Evolutionary conservation across 176 grass and related monocot species (phyloP).

Genomic region (Cenchrus fungigraminus): DNA sequence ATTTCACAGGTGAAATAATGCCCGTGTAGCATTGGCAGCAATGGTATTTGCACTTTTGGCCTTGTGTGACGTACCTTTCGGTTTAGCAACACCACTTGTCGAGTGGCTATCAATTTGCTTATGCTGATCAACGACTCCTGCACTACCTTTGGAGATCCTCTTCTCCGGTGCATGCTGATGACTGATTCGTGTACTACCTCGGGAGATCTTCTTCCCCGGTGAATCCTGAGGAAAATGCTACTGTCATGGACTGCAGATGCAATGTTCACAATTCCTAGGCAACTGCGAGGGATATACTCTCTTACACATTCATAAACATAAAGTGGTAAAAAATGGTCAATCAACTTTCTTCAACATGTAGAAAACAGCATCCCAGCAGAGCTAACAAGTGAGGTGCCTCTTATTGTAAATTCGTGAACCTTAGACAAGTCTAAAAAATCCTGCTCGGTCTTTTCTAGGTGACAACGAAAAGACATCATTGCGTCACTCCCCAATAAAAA

Average conservation of each 20-base stretch:
- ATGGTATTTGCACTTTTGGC: not conserved
- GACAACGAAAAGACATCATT: not conserved
- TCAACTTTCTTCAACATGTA: not conserved
- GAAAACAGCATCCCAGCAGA: not conserved
- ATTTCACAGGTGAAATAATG: too few relatives aligned
- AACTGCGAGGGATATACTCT: not conserved
- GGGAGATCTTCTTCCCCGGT: slow-evolving; percentile 21
- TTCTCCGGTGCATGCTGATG: slow-evolving; percentile 39
- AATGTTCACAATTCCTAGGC: not conserved
- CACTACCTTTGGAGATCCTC: slow-evolving; percentile 35
- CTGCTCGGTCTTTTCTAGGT: not conserved
- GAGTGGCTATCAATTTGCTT: slow-evolving; percentile 3
- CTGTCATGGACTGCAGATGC: not conserved
- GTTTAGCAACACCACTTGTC: not conserved
- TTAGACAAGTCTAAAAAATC: not conserved
- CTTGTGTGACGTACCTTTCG: slow-evolving; percentile 34
- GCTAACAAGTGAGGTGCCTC: not conserved
- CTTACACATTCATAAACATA: not conserved
- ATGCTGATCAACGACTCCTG: slow-evolving; percentile 19
- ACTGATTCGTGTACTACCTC: not conserved
- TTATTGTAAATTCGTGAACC: not conserved
- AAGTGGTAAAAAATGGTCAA: not conserved
- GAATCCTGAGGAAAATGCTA: slow-evolving; percentile 42
- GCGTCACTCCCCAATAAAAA: not conserved
- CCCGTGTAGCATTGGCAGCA: not conserved